Evolutionary conservation across 768 basidiomycete species (phyloP).

Genomic region (Solioccasus polychromus): DNA sequence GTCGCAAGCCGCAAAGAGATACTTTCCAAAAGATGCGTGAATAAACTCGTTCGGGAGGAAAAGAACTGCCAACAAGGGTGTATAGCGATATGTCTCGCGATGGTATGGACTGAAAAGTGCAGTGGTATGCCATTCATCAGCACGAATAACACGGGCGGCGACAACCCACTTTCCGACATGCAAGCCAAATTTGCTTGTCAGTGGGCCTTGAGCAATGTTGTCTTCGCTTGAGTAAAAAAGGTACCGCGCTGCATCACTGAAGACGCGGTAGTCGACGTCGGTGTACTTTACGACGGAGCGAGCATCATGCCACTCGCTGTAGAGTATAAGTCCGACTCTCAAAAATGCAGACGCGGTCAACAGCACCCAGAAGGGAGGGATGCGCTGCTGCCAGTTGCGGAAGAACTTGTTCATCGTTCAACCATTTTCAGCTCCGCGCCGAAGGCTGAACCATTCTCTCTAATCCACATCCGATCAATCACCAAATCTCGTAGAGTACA

Average conservation of each 20-base stretch:
- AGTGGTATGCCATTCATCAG: conserved; percentile 7
- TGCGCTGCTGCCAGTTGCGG: conserved; percentile 6
- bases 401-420: conserved; percentile 4
- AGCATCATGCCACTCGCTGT: conserved; percentile 89
- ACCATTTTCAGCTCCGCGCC: background rate
- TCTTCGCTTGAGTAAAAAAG: conserved; percentile 46
- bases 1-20: conserved; percentile 82
- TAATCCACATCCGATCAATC: too few species aligned
- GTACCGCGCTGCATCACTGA: conserved; percentile 85
- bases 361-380: conserved; percentile 47
- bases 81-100: conserved; percentile 94
- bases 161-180: conserved; percentile 75
- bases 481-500: too few species aligned
- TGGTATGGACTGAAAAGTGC: conserved; percentile 69
- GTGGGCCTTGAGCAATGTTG: conserved; percentile 62
- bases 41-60: conserved; percentile 78
- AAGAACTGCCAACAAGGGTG: conserved; percentile 83
- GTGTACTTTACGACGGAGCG: conserved; percentile 89
- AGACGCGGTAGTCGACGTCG: conserved; percentile 96
- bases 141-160: background rate
- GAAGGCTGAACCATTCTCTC: too few species aligned
- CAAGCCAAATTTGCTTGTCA: conserved; percentile 39
- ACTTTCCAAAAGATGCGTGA: conserved; percentile 88
- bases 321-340: conserved; percentile 69
- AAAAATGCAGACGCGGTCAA: conserved; percentile 54